Percentiles rank a stretch among this genome's conserved stretches.
Evolutionary conservation across 2,329 filamentous ascomycete species (phyloP).

Genomic region (Botrytis porri): DNA sequence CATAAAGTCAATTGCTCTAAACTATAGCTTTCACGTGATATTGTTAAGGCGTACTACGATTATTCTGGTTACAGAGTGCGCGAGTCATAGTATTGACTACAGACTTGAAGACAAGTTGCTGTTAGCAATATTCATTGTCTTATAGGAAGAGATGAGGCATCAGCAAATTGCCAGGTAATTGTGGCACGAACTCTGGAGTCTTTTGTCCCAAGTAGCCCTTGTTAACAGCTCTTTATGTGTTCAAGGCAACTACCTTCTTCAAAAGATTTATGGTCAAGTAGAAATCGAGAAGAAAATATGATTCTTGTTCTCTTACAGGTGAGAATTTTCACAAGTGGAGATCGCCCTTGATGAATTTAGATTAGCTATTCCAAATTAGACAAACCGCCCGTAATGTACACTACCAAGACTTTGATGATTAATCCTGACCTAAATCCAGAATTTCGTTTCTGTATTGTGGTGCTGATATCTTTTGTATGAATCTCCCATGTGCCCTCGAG

Average conservation of each 20-base stretch:
- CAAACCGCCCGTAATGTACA: no score
- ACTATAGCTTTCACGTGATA: background rate
- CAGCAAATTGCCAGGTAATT: background rate
- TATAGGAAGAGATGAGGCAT: background rate
- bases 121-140: background rate
- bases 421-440: background rate
- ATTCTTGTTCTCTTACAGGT: background rate
- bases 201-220: background rate
- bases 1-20: background rate
- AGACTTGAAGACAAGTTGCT: background rate
- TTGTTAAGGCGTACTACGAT: rapidly evolving
- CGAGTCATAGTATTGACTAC: background rate
- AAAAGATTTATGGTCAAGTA: background rate
- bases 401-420: background rate
- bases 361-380: background rate
- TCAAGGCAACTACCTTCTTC: background rate
- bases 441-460: background rate
- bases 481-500: no score
- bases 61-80: background rate
- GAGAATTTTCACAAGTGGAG: background rate
- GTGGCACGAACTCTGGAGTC: rapidly evolving
- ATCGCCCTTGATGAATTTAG: no score
- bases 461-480: background rate
- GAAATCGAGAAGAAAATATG: background rate
- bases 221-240: background rate